These are phyloP conservation scores for Trifolium subterraneum DNA, from an alignment of 306 rosid species.

Conservation along the genomic window DNA sequence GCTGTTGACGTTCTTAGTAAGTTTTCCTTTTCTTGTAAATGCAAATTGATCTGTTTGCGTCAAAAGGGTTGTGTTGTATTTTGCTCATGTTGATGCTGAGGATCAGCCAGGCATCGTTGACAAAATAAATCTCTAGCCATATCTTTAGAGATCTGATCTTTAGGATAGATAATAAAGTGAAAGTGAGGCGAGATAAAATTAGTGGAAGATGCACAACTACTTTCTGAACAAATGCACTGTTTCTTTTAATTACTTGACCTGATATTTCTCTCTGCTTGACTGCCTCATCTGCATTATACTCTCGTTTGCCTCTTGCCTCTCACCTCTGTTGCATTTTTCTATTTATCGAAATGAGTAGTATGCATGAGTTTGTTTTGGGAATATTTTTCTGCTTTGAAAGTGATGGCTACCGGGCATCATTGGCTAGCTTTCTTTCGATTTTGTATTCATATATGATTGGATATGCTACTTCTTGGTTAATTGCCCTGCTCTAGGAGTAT, in stretches of 20 bases:
- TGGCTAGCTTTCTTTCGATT: neutral
- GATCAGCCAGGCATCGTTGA: neutral
- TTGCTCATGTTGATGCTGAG: constrained; percentile 7
- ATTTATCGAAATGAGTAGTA: neutral
- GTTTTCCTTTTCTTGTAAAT: constrained; percentile 46
- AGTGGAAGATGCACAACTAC: neutral
- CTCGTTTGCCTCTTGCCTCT: neutral
- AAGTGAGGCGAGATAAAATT: constrained; percentile 14
- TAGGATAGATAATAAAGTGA: constrained; percentile 5
- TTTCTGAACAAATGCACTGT: constrained; percentile 9
- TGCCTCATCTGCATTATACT: constrained; percentile 7
- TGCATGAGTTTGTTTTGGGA: constrained; percentile 18
- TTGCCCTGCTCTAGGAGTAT: constrained; percentile 27
- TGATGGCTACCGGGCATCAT: neutral
- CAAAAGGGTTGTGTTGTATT: constrained; percentile 25
- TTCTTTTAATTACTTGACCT: constrained; percentile 15
- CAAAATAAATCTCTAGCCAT: constrained; percentile 6
- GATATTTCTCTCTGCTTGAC: constrained; percentile 9
- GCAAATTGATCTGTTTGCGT: constrained; percentile 2
- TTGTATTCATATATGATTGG: constrained; percentile 23
- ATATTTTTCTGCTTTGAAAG: constrained; percentile 4
- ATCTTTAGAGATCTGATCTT: constrained; percentile 7
- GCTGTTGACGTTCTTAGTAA: constrained; percentile 86
- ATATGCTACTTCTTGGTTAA: constrained; percentile 22
- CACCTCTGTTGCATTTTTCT: neutral